Conservation (phyloP, 2,329 filamentous ascomycete genomes). For the Colletotrichum abscissum region DNA sequence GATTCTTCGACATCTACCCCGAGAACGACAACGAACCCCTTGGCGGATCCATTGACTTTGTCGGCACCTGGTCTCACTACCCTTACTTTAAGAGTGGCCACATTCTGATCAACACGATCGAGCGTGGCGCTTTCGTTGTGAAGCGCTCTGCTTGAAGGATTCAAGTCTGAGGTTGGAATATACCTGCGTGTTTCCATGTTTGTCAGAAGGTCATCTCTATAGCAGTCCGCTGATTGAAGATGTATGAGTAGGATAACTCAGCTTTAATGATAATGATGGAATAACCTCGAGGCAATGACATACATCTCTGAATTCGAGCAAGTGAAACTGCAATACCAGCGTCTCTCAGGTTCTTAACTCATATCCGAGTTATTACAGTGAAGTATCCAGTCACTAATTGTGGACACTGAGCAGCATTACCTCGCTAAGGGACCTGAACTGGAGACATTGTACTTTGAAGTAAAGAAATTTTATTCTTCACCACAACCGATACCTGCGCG, state of each 20-base stretch:
- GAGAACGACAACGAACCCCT: slow-evolving; percentile 40
- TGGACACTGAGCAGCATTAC: no score
- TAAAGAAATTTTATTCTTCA: no score
- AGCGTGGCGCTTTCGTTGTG: slow-evolving; percentile 39
- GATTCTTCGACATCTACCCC: slow-evolving; percentile 58
- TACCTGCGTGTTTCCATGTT: not conserved
- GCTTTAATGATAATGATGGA: not conserved
- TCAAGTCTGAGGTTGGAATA: not conserved
- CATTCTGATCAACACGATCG: slow-evolving; percentile 40
- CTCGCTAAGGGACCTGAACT: no score
- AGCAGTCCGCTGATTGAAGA: not conserved
- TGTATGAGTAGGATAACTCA: not conserved
- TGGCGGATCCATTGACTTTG: slow-evolving; percentile 35
- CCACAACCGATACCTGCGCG: no score
- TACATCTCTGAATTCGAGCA: no score
- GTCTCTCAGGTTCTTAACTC: no score
- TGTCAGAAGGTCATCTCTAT: not conserved
- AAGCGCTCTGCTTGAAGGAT: slow-evolving; percentile 29
- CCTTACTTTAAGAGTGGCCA: slow-evolving; percentile 38
- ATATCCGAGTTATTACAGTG: no score
- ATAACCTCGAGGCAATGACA: no score
- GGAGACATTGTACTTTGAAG: no score
- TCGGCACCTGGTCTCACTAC: slow-evolving; percentile 39
- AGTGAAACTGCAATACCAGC: no score
- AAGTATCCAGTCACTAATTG: no score